Evolutionary conservation across 2,329 filamentous ascomycete genomes (phyloP).

Genomic region (Aureobasidium sp.): DNA sequence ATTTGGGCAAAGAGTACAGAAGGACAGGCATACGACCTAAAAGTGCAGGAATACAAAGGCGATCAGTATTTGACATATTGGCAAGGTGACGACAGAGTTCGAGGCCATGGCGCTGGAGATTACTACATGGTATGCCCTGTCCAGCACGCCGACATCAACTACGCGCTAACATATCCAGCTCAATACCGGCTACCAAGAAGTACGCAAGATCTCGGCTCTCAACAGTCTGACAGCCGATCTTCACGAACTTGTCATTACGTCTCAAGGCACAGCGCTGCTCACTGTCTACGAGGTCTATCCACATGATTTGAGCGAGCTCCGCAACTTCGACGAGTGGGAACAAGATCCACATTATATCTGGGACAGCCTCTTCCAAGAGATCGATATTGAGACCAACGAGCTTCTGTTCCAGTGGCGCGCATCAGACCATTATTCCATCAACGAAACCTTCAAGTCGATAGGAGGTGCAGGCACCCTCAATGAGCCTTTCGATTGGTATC

Average conservation of each 20-base stretch:
- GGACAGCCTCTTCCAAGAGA: conserved; percentile 25
- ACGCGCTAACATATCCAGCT: conserved; percentile 16
- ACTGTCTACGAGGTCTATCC: conserved; percentile 28
- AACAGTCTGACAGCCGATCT: conserved; percentile 30
- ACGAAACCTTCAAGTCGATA: conserved; percentile 30
- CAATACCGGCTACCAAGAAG: conserved; percentile 27
- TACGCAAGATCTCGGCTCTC: conserved; percentile 30
- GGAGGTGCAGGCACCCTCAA: conserved; percentile 27
- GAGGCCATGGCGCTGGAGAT: conserved; percentile 26
- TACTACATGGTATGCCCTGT: conserved; percentile 24
- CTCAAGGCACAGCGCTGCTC: conserved; percentile 33
- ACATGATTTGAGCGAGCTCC: conserved; percentile 19
- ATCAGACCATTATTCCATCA: conserved; percentile 43
- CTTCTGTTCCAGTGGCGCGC: conserved; percentile 50
- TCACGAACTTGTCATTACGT: conserved; percentile 37
- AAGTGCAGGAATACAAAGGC: conserved; percentile 27
- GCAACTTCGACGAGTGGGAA: conserved; percentile 21
- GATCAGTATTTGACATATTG: conserved; percentile 31
- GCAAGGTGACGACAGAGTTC: conserved; percentile 29
- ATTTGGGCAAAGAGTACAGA: conserved; percentile 25
- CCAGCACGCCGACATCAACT: no score
- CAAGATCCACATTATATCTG: conserved; percentile 22
- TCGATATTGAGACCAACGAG: conserved; percentile 44
- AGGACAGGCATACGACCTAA: conserved; percentile 28
- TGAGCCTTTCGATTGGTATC: conserved; percentile 45